Base-by-base conservation (phyloP, 140 eudicot genomes). In the Flaveria floridana region DNA sequence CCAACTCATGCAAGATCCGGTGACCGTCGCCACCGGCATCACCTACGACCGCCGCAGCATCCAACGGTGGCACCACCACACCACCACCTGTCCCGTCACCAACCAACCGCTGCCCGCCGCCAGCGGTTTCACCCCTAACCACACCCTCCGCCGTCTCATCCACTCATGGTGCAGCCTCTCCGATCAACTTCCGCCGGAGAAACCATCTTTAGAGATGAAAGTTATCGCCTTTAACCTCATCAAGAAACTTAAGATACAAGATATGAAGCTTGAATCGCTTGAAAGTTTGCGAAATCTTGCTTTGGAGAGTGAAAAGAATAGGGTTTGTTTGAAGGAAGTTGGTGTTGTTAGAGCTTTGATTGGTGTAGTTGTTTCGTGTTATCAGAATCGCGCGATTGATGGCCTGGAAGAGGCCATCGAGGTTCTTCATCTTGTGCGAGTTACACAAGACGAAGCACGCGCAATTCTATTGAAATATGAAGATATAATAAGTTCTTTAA, bases 1-100 rank as follows among this genome's bases (percentile, higher is more conserved):
- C 46, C 88, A 85, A 75, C 82, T 81, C 80, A 85, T 85, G 88
- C 75, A 78, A 78, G 86, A 85, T 66, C 88, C 88, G 44, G 88
- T 85, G 16, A 85, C 76, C 0, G 77, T 78, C 23, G 50, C 77
- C 47, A 81, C 86, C 39, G 88, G 88, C 13, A 85, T 85, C 73
- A 85, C 88, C 71, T 85, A 85, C 70, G 84, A 81, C 68, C 73
- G 88, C 12, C 78, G 80, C 0, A 78, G 82, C 84, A 85, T 85
- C 74, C 84, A 85, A 58, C 83, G 71, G 3, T 85, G 88, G 88
- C 82, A 73, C 50, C 58, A 46, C 14, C 63, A 67, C 72, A 79
- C 73, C 50, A 75, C 73, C 50, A 78, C 76, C 0, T 85, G 88
- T 46, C 88, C 88, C 0, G 88, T 85, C 20, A 81, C 88, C 34